Evolutionary conservation across 495 filamentous ascomycete species (phyloP).

Genomic region (Lasiosphaeris hirsuta): DNA sequence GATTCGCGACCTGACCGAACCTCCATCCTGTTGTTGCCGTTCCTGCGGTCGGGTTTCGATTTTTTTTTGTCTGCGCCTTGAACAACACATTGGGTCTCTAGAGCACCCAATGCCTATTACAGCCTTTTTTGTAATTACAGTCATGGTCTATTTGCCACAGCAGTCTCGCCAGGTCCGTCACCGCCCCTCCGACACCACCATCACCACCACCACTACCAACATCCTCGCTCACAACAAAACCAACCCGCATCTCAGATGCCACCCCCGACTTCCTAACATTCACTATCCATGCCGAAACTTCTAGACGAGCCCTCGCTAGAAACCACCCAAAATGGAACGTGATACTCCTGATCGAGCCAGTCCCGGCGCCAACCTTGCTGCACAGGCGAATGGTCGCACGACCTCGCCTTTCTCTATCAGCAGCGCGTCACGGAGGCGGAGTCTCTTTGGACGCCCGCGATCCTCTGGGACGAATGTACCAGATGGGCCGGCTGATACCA

Average conservation of each 20-base stretch:
- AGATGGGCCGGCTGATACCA: not conserved
- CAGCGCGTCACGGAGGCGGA: constrained; percentile 23
- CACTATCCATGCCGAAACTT: not conserved
- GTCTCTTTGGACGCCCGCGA: constrained; percentile 21
- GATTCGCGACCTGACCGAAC: constrained; percentile 2
- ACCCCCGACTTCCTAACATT: not conserved
- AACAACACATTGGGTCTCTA: constrained; percentile 1
- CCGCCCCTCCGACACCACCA: not conserved
- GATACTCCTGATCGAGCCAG: constrained; percentile 9
- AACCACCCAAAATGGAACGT: constrained; percentile 26
- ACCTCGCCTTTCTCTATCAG: constrained; percentile 24
- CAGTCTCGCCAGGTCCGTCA: not conserved
- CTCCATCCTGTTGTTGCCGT: not conserved
- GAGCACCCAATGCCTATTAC: not conserved
- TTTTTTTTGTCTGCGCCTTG: not conserved
- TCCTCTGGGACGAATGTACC: constrained; percentile 15
- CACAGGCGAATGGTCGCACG: constrained; percentile 18
- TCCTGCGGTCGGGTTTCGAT: not conserved
- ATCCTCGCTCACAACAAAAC: not conserved
- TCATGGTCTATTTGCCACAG: not conserved
- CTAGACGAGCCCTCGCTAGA: not conserved
- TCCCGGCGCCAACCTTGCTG: not conserved
- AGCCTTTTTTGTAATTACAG: not conserved
- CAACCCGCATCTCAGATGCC: not conserved
- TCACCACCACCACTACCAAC: not conserved